Evolutionary conservation across 164 flowering plant species (phyloP).

Genomic region (Protea cynaroides): DNA sequence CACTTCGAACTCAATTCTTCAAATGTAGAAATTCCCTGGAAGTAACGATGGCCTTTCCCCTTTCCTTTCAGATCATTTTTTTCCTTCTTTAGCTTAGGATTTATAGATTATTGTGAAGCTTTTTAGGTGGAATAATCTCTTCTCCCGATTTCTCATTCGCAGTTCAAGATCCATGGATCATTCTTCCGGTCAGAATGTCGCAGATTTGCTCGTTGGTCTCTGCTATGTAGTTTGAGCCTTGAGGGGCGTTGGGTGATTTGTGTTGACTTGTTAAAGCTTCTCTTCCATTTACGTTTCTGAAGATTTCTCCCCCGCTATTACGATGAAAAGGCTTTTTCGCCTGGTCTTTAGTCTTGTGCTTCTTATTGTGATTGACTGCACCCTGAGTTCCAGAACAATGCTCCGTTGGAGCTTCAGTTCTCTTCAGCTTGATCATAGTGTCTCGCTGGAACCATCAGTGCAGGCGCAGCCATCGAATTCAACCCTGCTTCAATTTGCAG

Average conservation of each 20-base stretch:
- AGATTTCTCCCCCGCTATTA: conserved; percentile 1
- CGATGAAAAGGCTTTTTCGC: conserved; percentile 50
- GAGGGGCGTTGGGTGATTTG: background rate
- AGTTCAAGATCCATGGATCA: conserved; percentile 23
- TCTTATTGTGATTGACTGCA: conserved; percentile 32
- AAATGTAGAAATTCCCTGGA: too few species aligned
- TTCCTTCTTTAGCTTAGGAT: too few species aligned
- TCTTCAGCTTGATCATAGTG: conserved; percentile 7
- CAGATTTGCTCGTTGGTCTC: background rate
- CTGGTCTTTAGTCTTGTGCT: conserved; percentile 43
- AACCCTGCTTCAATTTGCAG: conserved; percentile 61
- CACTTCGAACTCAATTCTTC: too few species aligned
- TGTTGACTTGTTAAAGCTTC: background rate
- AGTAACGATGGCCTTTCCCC: too few species aligned
- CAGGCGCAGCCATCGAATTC: conserved; percentile 43
- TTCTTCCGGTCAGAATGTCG: conserved; percentile 6
- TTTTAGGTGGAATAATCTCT: too few species aligned
- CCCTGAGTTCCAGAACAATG: conserved; percentile 30
- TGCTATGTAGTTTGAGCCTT: background rate
- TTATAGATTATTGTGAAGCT: too few species aligned
- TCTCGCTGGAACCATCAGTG: conserved; percentile 1
- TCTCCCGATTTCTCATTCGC: too few species aligned
- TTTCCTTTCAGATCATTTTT: too few species aligned
- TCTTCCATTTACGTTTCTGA: background rate
- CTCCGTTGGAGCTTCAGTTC: conserved; percentile 20